phyloP scores from a whole-genome alignment of 768 basidiomycete species.

The Boletus edulis region DNA sequence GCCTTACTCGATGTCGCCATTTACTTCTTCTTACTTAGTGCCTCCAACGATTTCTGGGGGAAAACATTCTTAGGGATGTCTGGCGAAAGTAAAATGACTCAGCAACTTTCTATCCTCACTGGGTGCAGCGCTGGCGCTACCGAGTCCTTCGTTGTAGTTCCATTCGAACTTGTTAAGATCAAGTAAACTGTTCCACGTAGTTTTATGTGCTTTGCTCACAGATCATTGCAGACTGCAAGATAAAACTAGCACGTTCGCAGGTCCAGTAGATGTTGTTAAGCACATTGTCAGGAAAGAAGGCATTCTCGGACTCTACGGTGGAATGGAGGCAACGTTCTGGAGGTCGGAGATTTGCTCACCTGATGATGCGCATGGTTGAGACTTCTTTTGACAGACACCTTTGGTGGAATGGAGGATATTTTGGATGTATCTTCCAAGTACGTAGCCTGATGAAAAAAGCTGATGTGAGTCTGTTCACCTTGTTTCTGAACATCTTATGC shows the following conservation, averaged over 20 bases:
- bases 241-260: constrained; percentile 84
- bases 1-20: background rate
- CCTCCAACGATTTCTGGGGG: constrained; percentile 96
- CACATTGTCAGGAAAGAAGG: constrained; percentile 79
- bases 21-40: constrained; percentile 37
- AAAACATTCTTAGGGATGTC: constrained; percentile 61
- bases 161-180: constrained; percentile 95
- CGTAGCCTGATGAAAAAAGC: constrained; percentile 78
- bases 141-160: constrained; percentile 93
- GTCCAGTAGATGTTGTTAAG: constrained; percentile 88
- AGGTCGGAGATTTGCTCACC: constrained; percentile 45
- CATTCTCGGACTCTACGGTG: constrained; percentile 80
- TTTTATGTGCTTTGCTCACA: background rate
- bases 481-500: background rate
- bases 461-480: constrained; percentile 49
- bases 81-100: constrained; percentile 85
- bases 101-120: constrained; percentile 81
- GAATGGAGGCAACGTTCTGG: constrained; percentile 99
- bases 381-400: constrained; percentile 51
- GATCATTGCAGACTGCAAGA: constrained; percentile 70
- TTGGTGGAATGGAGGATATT: constrained; percentile 96
- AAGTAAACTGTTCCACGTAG: constrained; percentile 39
- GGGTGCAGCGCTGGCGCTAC: constrained; percentile 95
- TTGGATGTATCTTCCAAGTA: constrained; percentile 88
- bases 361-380: background rate